Evolutionary conservation across 495 filamentous ascomycete genomes (phyloP).

Genomic region (Hyaloscypha hepaticicola): DNA sequence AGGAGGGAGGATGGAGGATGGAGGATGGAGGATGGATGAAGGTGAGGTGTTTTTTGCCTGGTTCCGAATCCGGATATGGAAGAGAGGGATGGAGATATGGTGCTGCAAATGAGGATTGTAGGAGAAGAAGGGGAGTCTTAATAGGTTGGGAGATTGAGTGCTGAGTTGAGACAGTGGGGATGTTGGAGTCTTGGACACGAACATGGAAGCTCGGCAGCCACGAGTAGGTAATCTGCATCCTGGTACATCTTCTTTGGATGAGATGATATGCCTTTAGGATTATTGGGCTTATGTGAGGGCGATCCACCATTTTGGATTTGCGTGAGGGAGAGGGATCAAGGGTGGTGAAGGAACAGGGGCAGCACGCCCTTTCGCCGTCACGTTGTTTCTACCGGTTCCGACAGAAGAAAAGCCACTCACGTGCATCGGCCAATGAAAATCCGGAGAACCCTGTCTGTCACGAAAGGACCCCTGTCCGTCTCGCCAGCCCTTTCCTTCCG

Average conservation of each 20-base stretch:
- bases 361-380: constrained; percentile 27
- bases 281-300: not conserved
- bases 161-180: constrained; percentile 16
- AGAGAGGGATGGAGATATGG: not conserved
- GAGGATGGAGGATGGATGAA: too few species aligned
- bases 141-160: constrained; percentile 26
- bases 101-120: constrained; percentile 16
- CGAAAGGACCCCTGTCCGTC: not conserved
- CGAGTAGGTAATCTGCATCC: not conserved
- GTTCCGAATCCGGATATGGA: too few species aligned
- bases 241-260: not conserved
- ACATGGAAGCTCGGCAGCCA: constrained; percentile 2
- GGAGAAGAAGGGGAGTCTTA: constrained; percentile 10
- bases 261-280: not conserved
- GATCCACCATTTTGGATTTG: not conserved
- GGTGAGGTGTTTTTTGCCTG: too few species aligned
- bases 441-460: constrained; percentile 22
- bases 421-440: constrained; percentile 23
- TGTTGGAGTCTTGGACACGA: not conserved
- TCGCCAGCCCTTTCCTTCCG: not conserved
- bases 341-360: not conserved
- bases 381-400: constrained; percentile 24
- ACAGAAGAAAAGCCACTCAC: constrained; percentile 1
- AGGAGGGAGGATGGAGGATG: too few species aligned
- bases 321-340: not conserved